A percentile compares a stretch with the other conserved stretches of the same genome.
Evolutionary conservation across 179 eudicot species (phyloP).

Genomic region (Silene coronaria): DNA sequence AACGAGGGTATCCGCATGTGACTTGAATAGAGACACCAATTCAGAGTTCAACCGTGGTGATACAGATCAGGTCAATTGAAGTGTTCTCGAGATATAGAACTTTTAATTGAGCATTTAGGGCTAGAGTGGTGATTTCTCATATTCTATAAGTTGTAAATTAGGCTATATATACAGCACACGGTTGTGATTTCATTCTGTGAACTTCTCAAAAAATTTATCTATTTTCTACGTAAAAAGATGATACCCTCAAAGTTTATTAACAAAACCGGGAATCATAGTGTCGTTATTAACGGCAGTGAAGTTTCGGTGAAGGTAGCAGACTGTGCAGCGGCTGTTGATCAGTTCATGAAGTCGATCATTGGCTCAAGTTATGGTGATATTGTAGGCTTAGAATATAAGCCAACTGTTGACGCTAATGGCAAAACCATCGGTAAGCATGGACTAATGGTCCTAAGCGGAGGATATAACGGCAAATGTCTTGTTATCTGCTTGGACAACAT

Average conservation of each 20-base stretch:
- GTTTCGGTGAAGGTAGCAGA: neutral
- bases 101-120: too few species aligned
- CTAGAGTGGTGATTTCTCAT: too few species aligned
- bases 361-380: neutral
- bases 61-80: too few species aligned
- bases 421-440: neutral
- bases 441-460: neutral
- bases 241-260: neutral
- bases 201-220: too few species aligned
- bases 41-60: too few species aligned
- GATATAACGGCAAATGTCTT: neutral
- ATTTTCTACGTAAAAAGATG: too few species aligned
- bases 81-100: too few species aligned
- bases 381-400: neutral
- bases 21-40: too few species aligned
- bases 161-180: too few species aligned
- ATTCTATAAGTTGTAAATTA: too few species aligned
- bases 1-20: too few species aligned
- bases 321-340: neutral
- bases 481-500: neutral
- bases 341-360: neutral
- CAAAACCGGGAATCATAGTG: neutral
- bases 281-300: neutral
- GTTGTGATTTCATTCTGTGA: too few species aligned
- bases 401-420: neutral